These are phyloP conservation scores for Salvia sclarea DNA, from an alignment of 305 asterid genomes.

Conservation along the genomic window DNA sequence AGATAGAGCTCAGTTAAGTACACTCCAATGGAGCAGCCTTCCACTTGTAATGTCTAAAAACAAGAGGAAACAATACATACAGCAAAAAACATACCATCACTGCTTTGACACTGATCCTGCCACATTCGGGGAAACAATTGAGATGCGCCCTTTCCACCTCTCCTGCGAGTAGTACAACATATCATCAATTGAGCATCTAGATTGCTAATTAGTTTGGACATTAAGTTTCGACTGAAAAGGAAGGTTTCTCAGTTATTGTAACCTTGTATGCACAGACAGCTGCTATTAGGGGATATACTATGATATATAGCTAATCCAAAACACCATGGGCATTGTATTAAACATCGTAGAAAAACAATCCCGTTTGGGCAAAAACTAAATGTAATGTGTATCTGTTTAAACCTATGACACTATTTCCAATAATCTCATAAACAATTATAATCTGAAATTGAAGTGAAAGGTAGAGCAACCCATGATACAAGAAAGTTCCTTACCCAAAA, in stretches of 20 bases:
- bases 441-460: not conserved
- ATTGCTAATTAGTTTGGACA: not conserved
- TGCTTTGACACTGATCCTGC: constrained; percentile 44
- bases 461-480: constrained; percentile 2
- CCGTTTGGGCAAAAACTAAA: not conserved
- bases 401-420: not conserved
- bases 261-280: not conserved
- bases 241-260: not conserved
- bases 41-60: not conserved
- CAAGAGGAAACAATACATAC: not conserved
- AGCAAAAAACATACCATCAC: constrained; percentile 49
- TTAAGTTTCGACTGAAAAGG: not conserved
- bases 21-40: not conserved
- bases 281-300: not conserved
- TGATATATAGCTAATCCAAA: constrained; percentile 4
- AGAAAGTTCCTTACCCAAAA: not conserved
- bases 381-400: not conserved
- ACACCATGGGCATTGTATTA: not conserved
- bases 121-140: constrained; percentile 58
- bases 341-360: not conserved
- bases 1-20: not conserved
- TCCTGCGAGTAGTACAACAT: constrained; percentile 43
- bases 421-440: not conserved
- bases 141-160: constrained; percentile 60
- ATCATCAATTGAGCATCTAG: constrained; percentile 1